phyloP scores from a whole-genome alignment of 2,329 filamentous ascomycete genomes.

The Trichoderma pleuroti region DNA sequence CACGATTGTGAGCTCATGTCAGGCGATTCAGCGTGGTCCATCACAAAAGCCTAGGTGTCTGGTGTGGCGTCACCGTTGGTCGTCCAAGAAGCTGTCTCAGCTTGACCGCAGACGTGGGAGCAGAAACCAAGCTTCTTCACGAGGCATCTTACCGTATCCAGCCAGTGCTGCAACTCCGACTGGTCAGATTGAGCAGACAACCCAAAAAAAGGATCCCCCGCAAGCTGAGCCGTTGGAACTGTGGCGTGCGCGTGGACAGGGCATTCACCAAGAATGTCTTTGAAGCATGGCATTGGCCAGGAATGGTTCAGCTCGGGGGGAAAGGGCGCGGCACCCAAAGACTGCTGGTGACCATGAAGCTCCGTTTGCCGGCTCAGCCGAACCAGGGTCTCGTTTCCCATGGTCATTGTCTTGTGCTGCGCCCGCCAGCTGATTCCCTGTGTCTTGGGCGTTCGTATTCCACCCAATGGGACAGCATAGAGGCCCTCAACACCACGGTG shows the following conservation, averaged over 20 bases:
- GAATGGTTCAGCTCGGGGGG: neutral
- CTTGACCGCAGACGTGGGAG: neutral
- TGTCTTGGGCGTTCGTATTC: neutral
- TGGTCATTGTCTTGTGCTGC: neutral
- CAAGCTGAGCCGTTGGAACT: neutral
- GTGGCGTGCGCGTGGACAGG: neutral
- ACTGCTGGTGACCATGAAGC: neutral
- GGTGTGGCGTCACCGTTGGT: neutral
- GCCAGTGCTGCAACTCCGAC: neutral
- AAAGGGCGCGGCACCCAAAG: neutral
- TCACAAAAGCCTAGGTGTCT: neutral
- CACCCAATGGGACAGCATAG: neutral
- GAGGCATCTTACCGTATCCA: neutral
- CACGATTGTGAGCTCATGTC: neutral
- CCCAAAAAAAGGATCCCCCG: neutral
- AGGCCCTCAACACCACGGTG: neutral
- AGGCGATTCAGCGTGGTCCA: neutral
- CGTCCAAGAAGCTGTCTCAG: neutral
- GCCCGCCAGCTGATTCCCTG: neutral
- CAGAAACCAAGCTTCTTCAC: neutral
- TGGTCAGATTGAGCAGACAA: neutral
- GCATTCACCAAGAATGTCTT: neutral
- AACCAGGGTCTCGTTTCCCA: neutral
- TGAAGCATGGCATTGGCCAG: neutral
- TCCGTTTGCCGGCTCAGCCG: neutral